Evolutionary conservation across 306 rosid species (phyloP), one percentile per base, ranked within the genome.

Genomic region (Vachellia collinsii): DNA sequence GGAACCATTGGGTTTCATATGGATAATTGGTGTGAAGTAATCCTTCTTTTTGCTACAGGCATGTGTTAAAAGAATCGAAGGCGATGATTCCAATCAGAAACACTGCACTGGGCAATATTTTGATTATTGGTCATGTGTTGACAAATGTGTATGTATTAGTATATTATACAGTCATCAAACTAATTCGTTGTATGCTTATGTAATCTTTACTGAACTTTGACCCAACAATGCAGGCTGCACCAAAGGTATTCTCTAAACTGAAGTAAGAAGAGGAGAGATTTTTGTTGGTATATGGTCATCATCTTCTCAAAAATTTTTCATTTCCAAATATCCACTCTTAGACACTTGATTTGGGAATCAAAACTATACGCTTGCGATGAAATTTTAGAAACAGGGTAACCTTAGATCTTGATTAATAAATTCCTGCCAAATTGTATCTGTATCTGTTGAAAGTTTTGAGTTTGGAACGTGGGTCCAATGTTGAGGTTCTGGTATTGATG

Each of bases 31-130:
- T 6, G 79, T 50, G 50, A 78, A 74, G 50, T 82, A 70, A 79
- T 38, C 63, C 39, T 64, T 71, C 23, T 58, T 71, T 43, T 75
- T 91, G 74, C 62, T 44, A 19, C 87, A 93, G 99, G 97, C 89
- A 50, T 96, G 98, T 47, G 84, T 92, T 68, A 90, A 96, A 85
- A 93, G 99, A 87, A 87, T 93, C 72, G 83, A 89, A 10, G 96
- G 90, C 0, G 99, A 96, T 80, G 97, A 88, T 25, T 65, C 88
- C 19, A 98, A 98, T 78, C 91, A 92, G 83, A 90, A 93, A 92
- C 99, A 96, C 79, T 96, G 98, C 86, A 96, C 98, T 23, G 98
- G 99, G 85, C 99, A 96, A 68, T 96, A 92, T 86, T 96, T 96
- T 79, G 99, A 96, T 86, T 90, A 90, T 85, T 93, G 97, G 97